phyloP scores from a whole-genome alignment of 768 basidiomycete genomes.

The Brasilioporus rufonigricans region DNA sequence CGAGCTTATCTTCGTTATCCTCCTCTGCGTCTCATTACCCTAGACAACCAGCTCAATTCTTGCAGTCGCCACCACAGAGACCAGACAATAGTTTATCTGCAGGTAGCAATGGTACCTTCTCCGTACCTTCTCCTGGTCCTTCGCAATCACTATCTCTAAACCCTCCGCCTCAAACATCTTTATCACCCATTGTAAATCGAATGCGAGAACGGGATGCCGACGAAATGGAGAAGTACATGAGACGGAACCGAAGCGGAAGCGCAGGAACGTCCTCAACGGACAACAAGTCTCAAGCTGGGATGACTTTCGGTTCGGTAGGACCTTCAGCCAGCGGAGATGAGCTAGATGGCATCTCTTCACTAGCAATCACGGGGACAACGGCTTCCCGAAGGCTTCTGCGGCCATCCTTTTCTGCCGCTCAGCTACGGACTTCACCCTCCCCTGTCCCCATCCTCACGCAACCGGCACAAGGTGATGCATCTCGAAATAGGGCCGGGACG shows the following conservation, averaged over 20 bases:
- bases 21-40: conserved; percentile 62
- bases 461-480: conserved; percentile 40
- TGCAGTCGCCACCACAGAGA: conserved; percentile 44
- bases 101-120: conserved; percentile 39
- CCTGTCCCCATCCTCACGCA: conserved; percentile 32
- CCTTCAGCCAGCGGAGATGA: conserved; percentile 56
- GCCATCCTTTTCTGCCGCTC: conserved; percentile 77
- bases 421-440: conserved; percentile 56
- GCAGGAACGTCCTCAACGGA: conserved; percentile 72
- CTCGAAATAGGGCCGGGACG: conserved; percentile 64
- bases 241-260: conserved; percentile 80
- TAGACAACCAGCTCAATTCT: conserved; percentile 33
- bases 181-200: conserved; percentile 77
- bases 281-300: conserved; percentile 58
- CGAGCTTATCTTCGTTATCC: conserved; percentile 55
- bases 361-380: conserved; percentile 49
- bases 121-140: conserved; percentile 35
- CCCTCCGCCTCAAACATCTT: conserved; percentile 40
- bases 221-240: conserved; percentile 84
- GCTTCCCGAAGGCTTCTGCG: conserved; percentile 60
- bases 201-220: conserved; percentile 84
- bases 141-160: conserved; percentile 37
- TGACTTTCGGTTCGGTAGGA: conserved; percentile 45
- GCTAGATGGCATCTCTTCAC: conserved; percentile 45
- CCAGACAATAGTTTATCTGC: conserved; percentile 29